A percentile compares a stretch with the other conserved stretches of the same genome.
phyloP scores from a whole-genome alignment of 306 rosid species.

The Prunus mongolica region DNA sequence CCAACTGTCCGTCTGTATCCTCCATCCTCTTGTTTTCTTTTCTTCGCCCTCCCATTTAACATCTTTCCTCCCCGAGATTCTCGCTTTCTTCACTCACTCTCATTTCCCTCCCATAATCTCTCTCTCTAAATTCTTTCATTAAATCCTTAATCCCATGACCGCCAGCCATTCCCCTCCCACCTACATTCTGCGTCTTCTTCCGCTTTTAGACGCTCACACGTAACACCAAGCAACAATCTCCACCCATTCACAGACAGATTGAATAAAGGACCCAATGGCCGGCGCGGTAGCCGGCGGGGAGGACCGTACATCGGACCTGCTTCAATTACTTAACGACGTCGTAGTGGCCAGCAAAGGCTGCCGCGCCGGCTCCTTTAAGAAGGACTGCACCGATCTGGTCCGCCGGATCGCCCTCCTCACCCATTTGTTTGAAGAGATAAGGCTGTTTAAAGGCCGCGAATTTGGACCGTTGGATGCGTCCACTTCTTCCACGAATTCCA shows the following conservation, averaged over 20 bases:
- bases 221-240: neutral
- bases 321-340: constrained; percentile 52
- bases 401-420: constrained; percentile 90
- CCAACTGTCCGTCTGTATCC: constrained; percentile 51
- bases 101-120: neutral
- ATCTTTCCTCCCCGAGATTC: constrained; percentile 9
- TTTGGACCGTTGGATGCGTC: constrained; percentile 21
- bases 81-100: constrained; percentile 13
- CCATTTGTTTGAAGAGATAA: constrained; percentile 76
- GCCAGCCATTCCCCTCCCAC: neutral
- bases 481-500: constrained; percentile 21
- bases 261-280: constrained; percentile 42
- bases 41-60: neutral
- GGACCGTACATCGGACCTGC: constrained; percentile 48
- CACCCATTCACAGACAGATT: neutral
- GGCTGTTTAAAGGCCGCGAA: constrained; percentile 39
- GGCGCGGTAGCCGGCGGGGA: constrained; percentile 40
- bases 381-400: constrained; percentile 88
- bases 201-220: neutral
- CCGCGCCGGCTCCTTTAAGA: constrained; percentile 47
- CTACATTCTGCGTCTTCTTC: neutral
- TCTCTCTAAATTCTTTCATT: neutral
- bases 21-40: constrained; percentile 25
- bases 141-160: constrained; percentile 8
- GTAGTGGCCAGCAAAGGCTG: constrained; percentile 13